Evolutionary conservation across 2,329 filamentous ascomycete species (phyloP).

Genomic region (Ceratocystis huliohia): DNA sequence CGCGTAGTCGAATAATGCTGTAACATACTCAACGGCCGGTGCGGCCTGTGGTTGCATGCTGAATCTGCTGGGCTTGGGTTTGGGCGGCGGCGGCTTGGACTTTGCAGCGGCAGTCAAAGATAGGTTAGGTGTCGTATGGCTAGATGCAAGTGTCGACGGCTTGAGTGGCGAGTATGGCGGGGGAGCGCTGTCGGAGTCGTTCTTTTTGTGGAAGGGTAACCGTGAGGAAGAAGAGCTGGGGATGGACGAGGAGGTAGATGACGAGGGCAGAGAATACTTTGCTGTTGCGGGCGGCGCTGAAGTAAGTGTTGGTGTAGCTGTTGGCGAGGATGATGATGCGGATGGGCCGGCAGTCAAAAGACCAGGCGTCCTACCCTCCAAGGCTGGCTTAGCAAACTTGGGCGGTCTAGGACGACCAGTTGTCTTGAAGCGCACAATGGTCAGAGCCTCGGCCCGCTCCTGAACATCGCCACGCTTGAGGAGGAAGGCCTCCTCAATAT

Average conservation of each 20-base stretch:
- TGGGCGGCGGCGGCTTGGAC: slow-evolving; percentile 58
- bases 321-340: slow-evolving; percentile 1
- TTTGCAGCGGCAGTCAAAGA: slow-evolving; percentile 41
- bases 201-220: slow-evolving; percentile 26
- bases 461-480: slow-evolving; percentile 81
- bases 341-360: slow-evolving; percentile 40
- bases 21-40: slow-evolving; percentile 62
- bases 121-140: slow-evolving; percentile 30
- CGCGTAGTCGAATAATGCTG: slow-evolving; percentile 89
- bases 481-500: slow-evolving; percentile 83
- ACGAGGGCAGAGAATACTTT: slow-evolving; percentile 25
- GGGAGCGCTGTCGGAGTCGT: slow-evolving; percentile 41
- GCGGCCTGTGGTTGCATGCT: slow-evolving; percentile 38
- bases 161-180: slow-evolving; percentile 54
- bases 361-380: slow-evolving; percentile 36
- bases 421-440: slow-evolving; percentile 84
- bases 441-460: slow-evolving; percentile 68
- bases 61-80: slow-evolving; percentile 67
- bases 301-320: slow-evolving; percentile 21
- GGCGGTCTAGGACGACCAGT: slow-evolving; percentile 55
- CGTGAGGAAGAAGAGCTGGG: slow-evolving; percentile 13
- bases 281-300: slow-evolving; percentile 21
- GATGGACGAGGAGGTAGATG: slow-evolving; percentile 22
- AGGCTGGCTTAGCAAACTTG: slow-evolving; percentile 45
- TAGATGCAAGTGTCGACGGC: slow-evolving; percentile 16